phyloP scores from a whole-genome alignment of 257 asterid species.

The Leptodermis oblonga region DNA sequence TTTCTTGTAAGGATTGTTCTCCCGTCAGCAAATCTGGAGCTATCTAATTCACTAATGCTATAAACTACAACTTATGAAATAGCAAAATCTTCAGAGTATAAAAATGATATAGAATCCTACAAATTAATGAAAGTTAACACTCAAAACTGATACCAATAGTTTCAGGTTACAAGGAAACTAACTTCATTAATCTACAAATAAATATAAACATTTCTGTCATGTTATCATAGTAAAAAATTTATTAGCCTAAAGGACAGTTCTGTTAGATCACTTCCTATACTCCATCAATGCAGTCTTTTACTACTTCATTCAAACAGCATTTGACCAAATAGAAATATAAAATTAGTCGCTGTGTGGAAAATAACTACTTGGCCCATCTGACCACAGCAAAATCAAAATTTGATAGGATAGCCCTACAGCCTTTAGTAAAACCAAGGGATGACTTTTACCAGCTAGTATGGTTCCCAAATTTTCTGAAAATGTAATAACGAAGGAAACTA shows the following conservation, averaged over 20 bases:
- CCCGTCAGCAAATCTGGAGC: not conserved
- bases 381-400: not conserved
- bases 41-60: not conserved
- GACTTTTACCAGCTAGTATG: not conserved
- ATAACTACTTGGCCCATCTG: not conserved
- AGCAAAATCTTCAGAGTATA: not conserved
- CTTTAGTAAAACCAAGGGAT: not conserved
- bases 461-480: not conserved
- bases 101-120: not conserved
- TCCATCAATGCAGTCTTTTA: not conserved
- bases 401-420: constrained; percentile 6
- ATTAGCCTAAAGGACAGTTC: not conserved
- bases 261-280: not conserved
- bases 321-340: not conserved
- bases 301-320: not conserved
- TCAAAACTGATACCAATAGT: not conserved
- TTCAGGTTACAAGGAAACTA: not conserved
- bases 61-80: not conserved
- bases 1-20: not conserved
- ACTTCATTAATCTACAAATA: too few relatives aligned
- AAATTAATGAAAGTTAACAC: not conserved
- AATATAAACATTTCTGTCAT: not conserved
- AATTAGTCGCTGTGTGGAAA: not conserved
- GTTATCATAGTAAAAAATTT: not conserved
- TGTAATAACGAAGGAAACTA: not conserved